Conservation (phyloP, 2,329 filamentous ascomycete genomes). For the Penicillium vulpinum region DNA sequence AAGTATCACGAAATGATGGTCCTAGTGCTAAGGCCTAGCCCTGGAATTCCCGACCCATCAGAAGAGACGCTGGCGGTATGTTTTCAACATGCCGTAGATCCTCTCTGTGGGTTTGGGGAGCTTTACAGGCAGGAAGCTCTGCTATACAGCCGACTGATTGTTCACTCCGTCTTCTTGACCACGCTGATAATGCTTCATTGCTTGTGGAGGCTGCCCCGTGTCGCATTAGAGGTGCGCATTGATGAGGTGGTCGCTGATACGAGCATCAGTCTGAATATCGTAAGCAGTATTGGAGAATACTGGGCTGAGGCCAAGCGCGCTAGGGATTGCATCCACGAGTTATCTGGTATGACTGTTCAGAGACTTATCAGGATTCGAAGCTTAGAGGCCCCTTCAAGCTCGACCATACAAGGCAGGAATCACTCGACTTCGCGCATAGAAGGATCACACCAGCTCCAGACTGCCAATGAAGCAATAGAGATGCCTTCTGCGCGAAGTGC, state of each 20-base stretch:
- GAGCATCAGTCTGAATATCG: conserved; percentile 47
- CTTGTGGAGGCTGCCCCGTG: conserved; percentile 48
- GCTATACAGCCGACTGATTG: conserved; percentile 51
- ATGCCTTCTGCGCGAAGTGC: background rate
- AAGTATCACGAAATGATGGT: conserved; percentile 53
- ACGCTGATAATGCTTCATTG: conserved; percentile 55
- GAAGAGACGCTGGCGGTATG: conserved; percentile 45
- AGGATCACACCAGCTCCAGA: background rate
- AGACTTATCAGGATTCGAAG: conserved; percentile 20
- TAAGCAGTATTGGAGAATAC: conserved; percentile 55
- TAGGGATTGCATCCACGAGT: conserved; percentile 33
- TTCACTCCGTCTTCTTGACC: conserved; percentile 52
- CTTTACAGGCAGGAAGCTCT: conserved; percentile 50
- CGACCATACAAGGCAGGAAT: background rate
- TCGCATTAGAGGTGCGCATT: conserved; percentile 41
- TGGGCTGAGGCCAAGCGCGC: conserved; percentile 50
- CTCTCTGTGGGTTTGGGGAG: conserved; percentile 44
- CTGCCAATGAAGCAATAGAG: background rate
- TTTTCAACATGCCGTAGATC: conserved; percentile 45
- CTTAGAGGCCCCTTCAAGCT: conserved; percentile 19
- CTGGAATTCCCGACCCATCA: conserved; percentile 52
- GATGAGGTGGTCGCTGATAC: conserved; percentile 47
- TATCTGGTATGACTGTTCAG: conserved; percentile 30
- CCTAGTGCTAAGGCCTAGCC: conserved; percentile 54
- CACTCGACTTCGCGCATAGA: background rate